phyloP scores from a whole-genome alignment of 768 basidiomycete genomes.

The Tricholoma saponaceum region DNA sequence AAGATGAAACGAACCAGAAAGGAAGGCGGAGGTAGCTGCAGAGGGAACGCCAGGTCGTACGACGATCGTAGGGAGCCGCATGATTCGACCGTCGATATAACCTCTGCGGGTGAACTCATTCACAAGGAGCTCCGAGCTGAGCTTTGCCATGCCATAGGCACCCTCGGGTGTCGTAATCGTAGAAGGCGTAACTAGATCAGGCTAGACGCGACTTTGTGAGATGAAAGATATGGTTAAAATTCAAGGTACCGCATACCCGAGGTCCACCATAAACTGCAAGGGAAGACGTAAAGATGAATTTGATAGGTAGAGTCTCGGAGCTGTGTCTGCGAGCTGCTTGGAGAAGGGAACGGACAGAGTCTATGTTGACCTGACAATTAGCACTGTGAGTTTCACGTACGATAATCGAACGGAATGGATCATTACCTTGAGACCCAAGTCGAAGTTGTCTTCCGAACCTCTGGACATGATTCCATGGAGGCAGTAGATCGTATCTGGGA shows the following conservation, averaged over 20 bases:
- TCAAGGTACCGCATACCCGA: conserved; percentile 22
- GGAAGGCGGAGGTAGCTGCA: conserved; percentile 51
- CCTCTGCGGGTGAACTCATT: conserved; percentile 59
- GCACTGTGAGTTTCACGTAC: background rate
- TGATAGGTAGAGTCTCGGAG: conserved; percentile 24
- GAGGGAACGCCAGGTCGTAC: conserved; percentile 53
- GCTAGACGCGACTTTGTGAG: conserved; percentile 22
- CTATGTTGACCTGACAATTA: conserved; percentile 46
- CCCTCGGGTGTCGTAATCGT: conserved; percentile 53
- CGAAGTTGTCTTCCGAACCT: conserved; percentile 57
- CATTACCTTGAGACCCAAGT: conserved; percentile 45
- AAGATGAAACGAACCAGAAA: conserved; percentile 37
- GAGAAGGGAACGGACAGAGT: conserved; percentile 45
- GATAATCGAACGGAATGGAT: background rate
- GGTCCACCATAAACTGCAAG: conserved; percentile 59
- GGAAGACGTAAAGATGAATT: conserved; percentile 57
- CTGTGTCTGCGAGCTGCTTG: conserved; percentile 31
- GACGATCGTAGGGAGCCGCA: conserved; percentile 58
- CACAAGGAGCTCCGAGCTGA: conserved; percentile 49
- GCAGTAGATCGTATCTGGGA: conserved; percentile 43
- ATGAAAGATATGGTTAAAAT: background rate
- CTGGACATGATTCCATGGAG: conserved; percentile 62
- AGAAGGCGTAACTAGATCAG: conserved; percentile 39
- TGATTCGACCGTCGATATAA: conserved; percentile 53
- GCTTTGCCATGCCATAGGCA: conserved; percentile 55